Percentiles rank a stretch among this genome's conserved stretches.
These are phyloP conservation scores for Meyerozyma athensensis DNA, from an alignment of 1,139 yeast species.

Conservation along the genomic window DNA sequence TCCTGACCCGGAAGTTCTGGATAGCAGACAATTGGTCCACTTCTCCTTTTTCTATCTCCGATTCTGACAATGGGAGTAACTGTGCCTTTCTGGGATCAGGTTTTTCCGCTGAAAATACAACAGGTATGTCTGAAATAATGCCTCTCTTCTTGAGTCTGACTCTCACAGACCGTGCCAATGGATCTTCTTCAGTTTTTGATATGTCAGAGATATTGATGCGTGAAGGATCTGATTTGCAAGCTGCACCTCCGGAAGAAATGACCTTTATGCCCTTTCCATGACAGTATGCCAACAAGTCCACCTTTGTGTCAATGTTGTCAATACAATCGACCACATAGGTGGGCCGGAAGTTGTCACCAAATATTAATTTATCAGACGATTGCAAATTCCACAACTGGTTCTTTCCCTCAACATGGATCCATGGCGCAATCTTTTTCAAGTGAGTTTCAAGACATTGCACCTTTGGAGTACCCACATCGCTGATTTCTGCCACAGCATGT, in stretches of 20 bases:
- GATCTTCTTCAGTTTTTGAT: conserved; percentile 78
- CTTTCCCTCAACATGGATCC: conserved; percentile 76
- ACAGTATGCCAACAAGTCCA: conserved; percentile 77
- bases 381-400: conserved; percentile 74
- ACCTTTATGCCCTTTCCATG: conserved; percentile 54
- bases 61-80: conserved; percentile 75
- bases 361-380: conserved; percentile 55
- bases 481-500: conserved; percentile 85
- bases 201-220: conserved; percentile 42
- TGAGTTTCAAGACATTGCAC: conserved; percentile 72
- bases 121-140: conserved; percentile 70
- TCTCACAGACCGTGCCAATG: conserved; percentile 83
- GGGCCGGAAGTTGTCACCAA: conserved; percentile 52
- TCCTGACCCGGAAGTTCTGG: conserved; percentile 86
- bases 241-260: conserved; percentile 94
- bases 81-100: conserved; percentile 94
- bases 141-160: conserved; percentile 78
- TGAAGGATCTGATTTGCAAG: conserved; percentile 57
- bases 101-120: conserved; percentile 89
- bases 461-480: conserved; percentile 88
- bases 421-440: conserved; percentile 73
- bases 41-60: conserved; percentile 71
- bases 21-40: conserved; percentile 86
- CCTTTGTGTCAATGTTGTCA: conserved; percentile 92
- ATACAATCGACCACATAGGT: conserved; percentile 88